phyloP scores from a whole-genome alignment of 192 early-diverging fungal genomes.

The Cetraspora pellucida region DNA sequence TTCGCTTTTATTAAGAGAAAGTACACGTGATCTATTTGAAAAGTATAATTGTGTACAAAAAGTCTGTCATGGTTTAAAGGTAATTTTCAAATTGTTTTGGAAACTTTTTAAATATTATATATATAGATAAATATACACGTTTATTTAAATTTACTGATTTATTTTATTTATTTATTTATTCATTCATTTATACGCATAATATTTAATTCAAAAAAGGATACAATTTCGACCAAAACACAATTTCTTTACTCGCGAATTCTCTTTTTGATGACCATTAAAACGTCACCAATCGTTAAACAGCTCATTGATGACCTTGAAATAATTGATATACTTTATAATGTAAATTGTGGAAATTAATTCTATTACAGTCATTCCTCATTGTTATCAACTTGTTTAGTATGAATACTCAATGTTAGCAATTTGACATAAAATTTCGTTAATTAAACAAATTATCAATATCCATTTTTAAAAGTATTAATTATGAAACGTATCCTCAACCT shows the following conservation, averaged over 20 bases:
- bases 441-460: too few relatives aligned
- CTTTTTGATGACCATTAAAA: constrained; percentile 66
- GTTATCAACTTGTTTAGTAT: background rate
- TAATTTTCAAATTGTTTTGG: constrained; percentile 19
- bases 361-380: background rate
- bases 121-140: too few relatives aligned
- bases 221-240: constrained; percentile 52
- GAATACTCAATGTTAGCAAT: too few relatives aligned
- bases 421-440: too few relatives aligned
- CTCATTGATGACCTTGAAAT: constrained; percentile 47
- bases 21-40: constrained; percentile 49
- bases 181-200: background rate
- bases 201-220: constrained; percentile 16
- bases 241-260: constrained; percentile 69
- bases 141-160: too few relatives aligned
- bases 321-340: constrained; percentile 42
- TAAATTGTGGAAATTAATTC: constrained; percentile 32
- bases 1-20: constrained; percentile 57
- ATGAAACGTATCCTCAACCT: too few relatives aligned
- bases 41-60: constrained; percentile 45
- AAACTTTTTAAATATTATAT: too few relatives aligned
- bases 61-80: constrained; percentile 49
- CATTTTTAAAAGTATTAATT: too few relatives aligned
- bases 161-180: too few relatives aligned
- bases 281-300: constrained; percentile 40